Percentiles rank a stretch among this genome's conserved stretches.
phyloP scores from a whole-genome alignment of 257 asterid genomes.

The Penstemon eatonii region DNA sequence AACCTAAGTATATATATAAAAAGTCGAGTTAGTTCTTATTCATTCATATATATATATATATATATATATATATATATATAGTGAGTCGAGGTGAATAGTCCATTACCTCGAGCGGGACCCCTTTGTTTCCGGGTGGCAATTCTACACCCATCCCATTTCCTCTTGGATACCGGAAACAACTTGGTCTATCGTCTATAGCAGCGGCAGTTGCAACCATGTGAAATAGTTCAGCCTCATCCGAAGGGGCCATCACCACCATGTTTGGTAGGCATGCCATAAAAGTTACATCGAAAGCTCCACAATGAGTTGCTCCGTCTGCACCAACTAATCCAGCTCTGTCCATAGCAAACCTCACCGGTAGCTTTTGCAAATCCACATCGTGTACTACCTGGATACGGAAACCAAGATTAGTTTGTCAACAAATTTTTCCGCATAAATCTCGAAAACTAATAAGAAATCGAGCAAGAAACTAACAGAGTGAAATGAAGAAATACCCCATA shows the following conservation, averaged over 20 bases:
- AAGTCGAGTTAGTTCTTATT: neutral
- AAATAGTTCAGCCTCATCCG: constrained; percentile 84
- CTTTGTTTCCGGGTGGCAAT: constrained; percentile 84
- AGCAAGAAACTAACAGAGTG: too few species aligned
- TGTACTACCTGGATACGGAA: constrained; percentile 70
- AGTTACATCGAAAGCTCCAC: constrained; percentile 85
- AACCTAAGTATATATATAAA: constrained; percentile 39
- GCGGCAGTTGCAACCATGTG: constrained; percentile 99
- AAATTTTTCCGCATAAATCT: neutral
- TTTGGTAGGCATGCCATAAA: constrained; percentile 98
- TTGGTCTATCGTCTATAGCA: constrained; percentile 87
- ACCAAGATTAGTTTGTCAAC: constrained; percentile 18
- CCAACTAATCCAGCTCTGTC: constrained; percentile 96
- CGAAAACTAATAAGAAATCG: too few species aligned
- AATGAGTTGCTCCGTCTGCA: constrained; percentile 96
- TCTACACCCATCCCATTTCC: constrained; percentile 84
- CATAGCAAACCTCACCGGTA: constrained; percentile 95
- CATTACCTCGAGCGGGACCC: constrained; percentile 79
- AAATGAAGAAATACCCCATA: too few species aligned
- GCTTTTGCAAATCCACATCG: constrained; percentile 93
- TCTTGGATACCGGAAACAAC: constrained; percentile 91
- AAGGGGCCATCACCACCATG: constrained; percentile 99
- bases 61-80: too few species aligned
- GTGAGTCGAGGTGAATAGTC: neutral
- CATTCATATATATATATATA: neutral